Conservation (phyloP, 2,329 filamentous ascomycete genomes). For the Epicoccum sorghinum region DNA sequence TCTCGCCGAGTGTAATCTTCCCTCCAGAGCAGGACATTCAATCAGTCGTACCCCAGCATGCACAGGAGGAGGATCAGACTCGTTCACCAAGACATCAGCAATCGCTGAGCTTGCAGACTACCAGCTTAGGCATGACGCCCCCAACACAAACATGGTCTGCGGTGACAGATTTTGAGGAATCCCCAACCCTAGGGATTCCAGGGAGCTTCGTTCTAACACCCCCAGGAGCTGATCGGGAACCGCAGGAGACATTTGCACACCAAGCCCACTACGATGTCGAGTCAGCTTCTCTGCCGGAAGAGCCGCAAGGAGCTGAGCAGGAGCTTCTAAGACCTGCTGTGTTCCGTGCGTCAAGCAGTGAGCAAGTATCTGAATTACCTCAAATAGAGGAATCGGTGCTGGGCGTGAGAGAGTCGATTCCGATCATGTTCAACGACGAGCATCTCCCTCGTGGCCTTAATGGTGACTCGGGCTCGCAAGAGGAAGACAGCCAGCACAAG, state of each 20-base stretch:
- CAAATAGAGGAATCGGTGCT: slow-evolving; percentile 50
- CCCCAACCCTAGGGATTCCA: slow-evolving; percentile 70
- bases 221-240: slow-evolving; percentile 21
- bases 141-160: slow-evolving; percentile 42
- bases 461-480: slow-evolving; percentile 1
- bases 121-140: slow-evolving; percentile 34
- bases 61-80: slow-evolving; percentile 3
- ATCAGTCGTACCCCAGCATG: slow-evolving; percentile 1
- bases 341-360: slow-evolving; percentile 29
- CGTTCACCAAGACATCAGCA: slow-evolving; percentile 19
- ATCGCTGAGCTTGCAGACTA: slow-evolving; percentile 37
- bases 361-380: slow-evolving; percentile 19
- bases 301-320: slow-evolving; percentile 22
- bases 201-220: slow-evolving; percentile 61
- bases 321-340: slow-evolving; percentile 38
- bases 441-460: slow-evolving; percentile 11
- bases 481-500: slow-evolving; percentile 19
- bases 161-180: slow-evolving; percentile 60
- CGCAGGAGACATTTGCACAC: slow-evolving; percentile 3
- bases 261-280: not conserved
- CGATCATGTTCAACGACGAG: slow-evolving; percentile 59
- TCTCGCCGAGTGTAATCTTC: slow-evolving; percentile 12
- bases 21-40: slow-evolving; percentile 12
- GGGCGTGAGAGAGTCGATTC: slow-evolving; percentile 61
- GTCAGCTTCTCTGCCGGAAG: slow-evolving; percentile 1